A percentile compares a stretch with the other conserved stretches of the same genome.
Evolutionary conservation across 129 eudicot genomes (phyloP).

Genomic region (Flaveria trinervia): DNA sequence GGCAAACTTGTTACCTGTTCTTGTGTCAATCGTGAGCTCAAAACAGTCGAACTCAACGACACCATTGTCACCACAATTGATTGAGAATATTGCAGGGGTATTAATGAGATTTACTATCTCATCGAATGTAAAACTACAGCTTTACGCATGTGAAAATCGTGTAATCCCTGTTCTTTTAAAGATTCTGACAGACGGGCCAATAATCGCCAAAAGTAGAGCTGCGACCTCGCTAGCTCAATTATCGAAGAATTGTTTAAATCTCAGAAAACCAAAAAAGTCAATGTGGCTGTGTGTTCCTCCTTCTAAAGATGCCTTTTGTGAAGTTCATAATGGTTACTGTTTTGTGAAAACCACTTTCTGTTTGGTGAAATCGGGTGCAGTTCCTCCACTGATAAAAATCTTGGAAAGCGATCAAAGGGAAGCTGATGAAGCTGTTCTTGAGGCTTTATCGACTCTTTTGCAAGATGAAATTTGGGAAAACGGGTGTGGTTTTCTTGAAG

Average conservation of each 20-base stretch:
- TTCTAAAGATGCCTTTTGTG: conserved; percentile 49
- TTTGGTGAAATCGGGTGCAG: conserved; percentile 68
- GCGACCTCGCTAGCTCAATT: conserved; percentile 75
- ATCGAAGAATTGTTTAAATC: conserved; percentile 51
- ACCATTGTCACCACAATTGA: conserved; percentile 32
- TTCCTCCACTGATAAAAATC: conserved; percentile 50
- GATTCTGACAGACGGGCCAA: conserved; percentile 52
- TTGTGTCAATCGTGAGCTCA: conserved; percentile 53
- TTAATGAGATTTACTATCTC: conserved; percentile 67
- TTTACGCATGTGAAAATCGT: conserved; percentile 60
- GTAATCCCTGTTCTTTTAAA: conserved; percentile 64
- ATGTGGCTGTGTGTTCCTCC: conserved; percentile 74
- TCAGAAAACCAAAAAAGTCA: conserved; percentile 47
- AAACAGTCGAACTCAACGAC: conserved; percentile 28
- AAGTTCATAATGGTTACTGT: conserved; percentile 71
- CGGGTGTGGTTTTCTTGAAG: conserved; percentile 55
- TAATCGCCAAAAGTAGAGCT: conserved; percentile 55
- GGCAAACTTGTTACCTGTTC: conserved; percentile 59
- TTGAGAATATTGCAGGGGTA: conserved; percentile 66
- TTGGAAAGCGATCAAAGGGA: conserved; percentile 62
- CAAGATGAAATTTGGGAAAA: conserved; percentile 75
- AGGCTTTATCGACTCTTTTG: conserved; percentile 65
- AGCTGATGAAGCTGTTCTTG: conserved; percentile 72
- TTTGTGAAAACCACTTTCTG: conserved; percentile 62
- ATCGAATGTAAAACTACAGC: conserved; percentile 60